Conservation (phyloP, 306 rosid species). For the Gynostemma pentaphyllum region DNA sequence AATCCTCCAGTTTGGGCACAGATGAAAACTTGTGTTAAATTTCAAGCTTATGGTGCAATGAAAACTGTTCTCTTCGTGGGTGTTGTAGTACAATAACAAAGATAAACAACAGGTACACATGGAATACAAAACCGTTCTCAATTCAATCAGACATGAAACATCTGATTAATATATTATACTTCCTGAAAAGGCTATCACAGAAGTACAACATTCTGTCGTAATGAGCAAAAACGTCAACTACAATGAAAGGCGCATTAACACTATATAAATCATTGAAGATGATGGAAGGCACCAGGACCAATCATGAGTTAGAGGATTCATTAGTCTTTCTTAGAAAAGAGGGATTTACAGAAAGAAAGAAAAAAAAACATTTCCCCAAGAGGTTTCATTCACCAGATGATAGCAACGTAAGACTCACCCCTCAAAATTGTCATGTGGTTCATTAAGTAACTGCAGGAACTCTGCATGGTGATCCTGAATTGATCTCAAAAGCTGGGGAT, state of each 20-base stretch:
- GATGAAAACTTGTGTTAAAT: not conserved
- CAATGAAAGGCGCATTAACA: no score
- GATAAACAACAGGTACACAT: not conserved
- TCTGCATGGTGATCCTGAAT: constrained; percentile 87
- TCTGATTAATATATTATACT: not conserved
- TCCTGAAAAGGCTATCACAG: not conserved
- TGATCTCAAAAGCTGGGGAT: constrained; percentile 71
- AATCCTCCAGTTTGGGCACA: not conserved
- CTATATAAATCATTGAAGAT: no score
- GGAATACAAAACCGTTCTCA: not conserved
- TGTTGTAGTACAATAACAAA: not conserved
- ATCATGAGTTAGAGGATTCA: no score
- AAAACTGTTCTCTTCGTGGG: not conserved
- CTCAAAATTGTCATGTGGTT: constrained; percentile 80
- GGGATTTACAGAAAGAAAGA: not conserved
- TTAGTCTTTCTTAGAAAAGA: no score
- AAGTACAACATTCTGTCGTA: not conserved
- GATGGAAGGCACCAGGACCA: no score
- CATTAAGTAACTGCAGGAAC: constrained; percentile 88
- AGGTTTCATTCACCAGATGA: not conserved
- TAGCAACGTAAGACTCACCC: constrained; percentile 46
- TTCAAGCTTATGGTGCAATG: not conserved
- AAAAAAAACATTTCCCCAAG: no score
- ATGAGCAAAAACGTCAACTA: no score
- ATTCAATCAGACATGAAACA: not conserved